Percentiles rank a stretch among this genome's conserved stretches.
phyloP scores from a whole-genome alignment of 257 asterid genomes.

The Rubia yunnanensis region DNA sequence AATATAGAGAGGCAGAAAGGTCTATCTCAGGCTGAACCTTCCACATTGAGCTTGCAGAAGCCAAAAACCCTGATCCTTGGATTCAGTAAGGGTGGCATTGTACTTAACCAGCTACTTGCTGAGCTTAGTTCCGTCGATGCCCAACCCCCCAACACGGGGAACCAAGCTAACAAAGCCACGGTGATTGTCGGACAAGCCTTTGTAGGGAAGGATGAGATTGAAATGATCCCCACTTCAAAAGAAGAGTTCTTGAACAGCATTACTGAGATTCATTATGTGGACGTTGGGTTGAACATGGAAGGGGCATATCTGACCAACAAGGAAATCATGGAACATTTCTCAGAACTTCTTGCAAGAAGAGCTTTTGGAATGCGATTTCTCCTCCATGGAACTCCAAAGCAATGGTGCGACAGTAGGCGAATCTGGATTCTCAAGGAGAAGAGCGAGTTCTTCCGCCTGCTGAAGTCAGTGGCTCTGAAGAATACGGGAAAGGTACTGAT shows the following conservation, averaged over 20 bases:
- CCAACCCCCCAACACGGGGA: constrained; percentile 20
- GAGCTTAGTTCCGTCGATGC: constrained; percentile 51
- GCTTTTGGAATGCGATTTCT: constrained; percentile 49
- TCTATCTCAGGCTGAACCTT: constrained; percentile 30
- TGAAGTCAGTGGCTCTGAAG: constrained; percentile 43
- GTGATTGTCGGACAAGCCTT: constrained; percentile 20
- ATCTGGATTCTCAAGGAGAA: constrained; percentile 71
- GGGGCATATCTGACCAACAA: constrained; percentile 74
- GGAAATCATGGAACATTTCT: constrained; percentile 47
- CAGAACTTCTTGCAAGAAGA: constrained; percentile 36
- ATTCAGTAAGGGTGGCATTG: constrained; percentile 87
- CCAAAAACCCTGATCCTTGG: constrained; percentile 75
- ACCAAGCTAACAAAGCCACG: constrained; percentile 21
- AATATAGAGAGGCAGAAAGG: constrained; percentile 40
- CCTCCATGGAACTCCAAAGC: constrained; percentile 93
- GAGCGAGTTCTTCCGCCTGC: constrained; percentile 53
- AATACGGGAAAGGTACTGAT: constrained; percentile 50
- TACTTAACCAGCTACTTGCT: constrained; percentile 79
- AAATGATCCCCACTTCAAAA: constrained; percentile 59
- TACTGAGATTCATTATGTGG: constrained; percentile 82
- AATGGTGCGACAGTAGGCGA: constrained; percentile 71
- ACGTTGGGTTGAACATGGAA: constrained; percentile 69
- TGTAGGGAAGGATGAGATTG: constrained; percentile 32
- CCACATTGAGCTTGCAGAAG: constrained; percentile 31
- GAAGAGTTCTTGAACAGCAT: constrained; percentile 60